These are phyloP conservation scores for Silene latifolia DNA, from an alignment of 148 eudicot genomes.

Conservation along the genomic window DNA sequence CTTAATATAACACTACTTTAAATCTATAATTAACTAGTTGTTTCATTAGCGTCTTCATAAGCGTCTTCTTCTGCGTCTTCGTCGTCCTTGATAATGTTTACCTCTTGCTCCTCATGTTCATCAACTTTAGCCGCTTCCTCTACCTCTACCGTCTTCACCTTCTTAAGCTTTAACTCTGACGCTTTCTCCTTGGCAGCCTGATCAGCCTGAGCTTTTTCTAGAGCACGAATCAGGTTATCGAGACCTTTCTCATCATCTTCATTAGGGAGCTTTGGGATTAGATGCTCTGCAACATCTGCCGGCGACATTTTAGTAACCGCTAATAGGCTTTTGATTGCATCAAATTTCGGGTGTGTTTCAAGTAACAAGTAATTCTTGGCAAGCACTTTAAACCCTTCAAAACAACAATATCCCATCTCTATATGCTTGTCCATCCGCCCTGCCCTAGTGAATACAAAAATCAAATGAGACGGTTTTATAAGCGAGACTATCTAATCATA, in stretches of 20 bases:
- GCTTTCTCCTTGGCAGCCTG: neutral
- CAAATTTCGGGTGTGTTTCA: constrained; percentile 19
- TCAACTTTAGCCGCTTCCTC: neutral
- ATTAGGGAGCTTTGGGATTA: constrained; percentile 10
- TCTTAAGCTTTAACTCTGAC: neutral
- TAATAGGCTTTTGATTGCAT: neutral
- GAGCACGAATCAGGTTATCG: constrained; percentile 12
- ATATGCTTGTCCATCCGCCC: constrained; percentile 27
- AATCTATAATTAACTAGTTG: neutral
- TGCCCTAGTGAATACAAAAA: constrained; percentile 19
- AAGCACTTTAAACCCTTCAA: constrained; percentile 21
- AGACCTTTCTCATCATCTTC: constrained; percentile 12
- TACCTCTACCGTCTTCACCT: neutral
- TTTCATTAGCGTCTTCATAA: neutral
- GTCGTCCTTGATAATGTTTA: neutral
- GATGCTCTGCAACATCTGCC: constrained; percentile 21
- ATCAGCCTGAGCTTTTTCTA: constrained; percentile 3
- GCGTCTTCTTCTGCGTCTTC: neutral
- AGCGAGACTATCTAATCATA: no score
- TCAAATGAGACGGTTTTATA: neutral
- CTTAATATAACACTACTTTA: neutral
- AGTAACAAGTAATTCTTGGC: constrained; percentile 21
- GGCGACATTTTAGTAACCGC: constrained; percentile 17
- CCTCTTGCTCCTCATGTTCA: neutral
- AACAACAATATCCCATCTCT: constrained; percentile 19